Evolutionary conservation across 352 stramenopile genomes (phyloP).

Genomic region (Pythium aristosporum): DNA sequence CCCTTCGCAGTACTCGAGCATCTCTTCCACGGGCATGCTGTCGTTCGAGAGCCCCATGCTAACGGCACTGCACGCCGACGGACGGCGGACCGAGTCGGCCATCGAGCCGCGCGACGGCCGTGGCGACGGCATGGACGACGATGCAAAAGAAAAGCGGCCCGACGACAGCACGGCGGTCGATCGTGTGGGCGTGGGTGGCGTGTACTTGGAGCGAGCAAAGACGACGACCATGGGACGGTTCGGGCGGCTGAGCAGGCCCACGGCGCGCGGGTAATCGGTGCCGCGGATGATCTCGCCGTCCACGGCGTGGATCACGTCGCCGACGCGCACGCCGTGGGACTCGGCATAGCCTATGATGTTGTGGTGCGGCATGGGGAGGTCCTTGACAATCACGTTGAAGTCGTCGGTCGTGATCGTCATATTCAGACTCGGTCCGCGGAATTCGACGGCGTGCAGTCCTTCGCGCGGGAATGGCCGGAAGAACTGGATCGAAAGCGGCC

Average conservation of each 20-base stretch:
- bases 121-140: slow-evolving; percentile 65
- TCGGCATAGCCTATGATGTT: slow-evolving; percentile 86
- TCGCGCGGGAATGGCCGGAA: slow-evolving; percentile 76
- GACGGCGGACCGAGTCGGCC: slow-evolving; percentile 17
- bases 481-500: slow-evolving; percentile 77
- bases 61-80: slow-evolving; percentile 24
- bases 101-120: slow-evolving; percentile 25
- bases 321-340: slow-evolving; percentile 75
- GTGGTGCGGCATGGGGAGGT: slow-evolving; percentile 74
- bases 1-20: slow-evolving; percentile 84
- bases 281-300: slow-evolving; percentile 78
- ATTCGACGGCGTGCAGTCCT: slow-evolving; percentile 83
- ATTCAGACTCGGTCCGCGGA: slow-evolving; percentile 73
- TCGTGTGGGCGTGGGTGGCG: slow-evolving; percentile 53
- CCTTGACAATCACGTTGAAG: slow-evolving; percentile 83
- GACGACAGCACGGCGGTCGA: slow-evolving; percentile 31
- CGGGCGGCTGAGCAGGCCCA: slow-evolving; percentile 68
- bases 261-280: slow-evolving; percentile 78
- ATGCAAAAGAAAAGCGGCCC: slow-evolving; percentile 70
- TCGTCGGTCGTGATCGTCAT: slow-evolving; percentile 88
- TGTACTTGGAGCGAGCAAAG: slow-evolving; percentile 71
- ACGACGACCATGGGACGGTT: slow-evolving; percentile 78
- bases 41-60: slow-evolving; percentile 43
- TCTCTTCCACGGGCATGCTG: slow-evolving; percentile 64
- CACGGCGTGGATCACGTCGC: slow-evolving; percentile 77